A percentile compares a stretch with the other conserved stretches of the same genome.
Conservation (phyloP, 2,329 filamentous ascomycete species). For the Aspergillus pseudoglaucus region DNA sequence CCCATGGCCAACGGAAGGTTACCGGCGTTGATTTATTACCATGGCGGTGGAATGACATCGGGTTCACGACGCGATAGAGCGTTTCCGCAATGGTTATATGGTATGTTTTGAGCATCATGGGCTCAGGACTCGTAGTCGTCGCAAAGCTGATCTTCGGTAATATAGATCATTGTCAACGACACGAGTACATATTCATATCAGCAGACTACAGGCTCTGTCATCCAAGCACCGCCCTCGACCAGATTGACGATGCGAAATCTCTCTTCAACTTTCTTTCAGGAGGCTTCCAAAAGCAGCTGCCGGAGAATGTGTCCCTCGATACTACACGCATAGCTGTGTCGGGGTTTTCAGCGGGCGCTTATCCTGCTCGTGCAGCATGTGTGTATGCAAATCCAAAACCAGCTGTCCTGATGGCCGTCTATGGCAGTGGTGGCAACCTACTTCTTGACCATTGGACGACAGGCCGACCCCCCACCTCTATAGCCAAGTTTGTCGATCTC, state of each 20-base stretch:
- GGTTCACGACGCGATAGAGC: conserved; percentile 10
- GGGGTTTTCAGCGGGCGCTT: conserved; percentile 17
- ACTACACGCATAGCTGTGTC: conserved; percentile 12
- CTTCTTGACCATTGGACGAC: conserved; percentile 15
- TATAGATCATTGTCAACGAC: conserved; percentile 14
- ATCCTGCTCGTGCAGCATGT: conserved; percentile 18
- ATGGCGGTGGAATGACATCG: conserved; percentile 18
- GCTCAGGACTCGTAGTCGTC: background rate
- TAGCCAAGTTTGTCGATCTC: conserved; percentile 11
- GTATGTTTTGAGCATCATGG: conserved; percentile 1
- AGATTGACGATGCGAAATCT: conserved; percentile 14
- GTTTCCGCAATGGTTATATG: conserved; percentile 12
- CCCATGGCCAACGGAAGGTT: conserved; percentile 3
- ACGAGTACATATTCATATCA: conserved; percentile 15
- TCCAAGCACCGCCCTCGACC: conserved; percentile 13
- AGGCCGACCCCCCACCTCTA: conserved; percentile 13
- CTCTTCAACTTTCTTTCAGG: conserved; percentile 10
- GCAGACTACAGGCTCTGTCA: conserved; percentile 18
- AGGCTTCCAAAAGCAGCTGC: conserved; percentile 6
- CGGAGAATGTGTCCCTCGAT: conserved; percentile 6
- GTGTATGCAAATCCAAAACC: conserved; percentile 16
- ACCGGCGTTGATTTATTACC: conserved; percentile 17
- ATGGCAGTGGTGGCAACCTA: conserved; percentile 12
- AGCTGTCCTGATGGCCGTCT: conserved; percentile 9
- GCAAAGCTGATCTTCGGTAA: background rate